phyloP scores from a whole-genome alignment of 148 eudicot species.

The Rhododendron molle region DNA sequence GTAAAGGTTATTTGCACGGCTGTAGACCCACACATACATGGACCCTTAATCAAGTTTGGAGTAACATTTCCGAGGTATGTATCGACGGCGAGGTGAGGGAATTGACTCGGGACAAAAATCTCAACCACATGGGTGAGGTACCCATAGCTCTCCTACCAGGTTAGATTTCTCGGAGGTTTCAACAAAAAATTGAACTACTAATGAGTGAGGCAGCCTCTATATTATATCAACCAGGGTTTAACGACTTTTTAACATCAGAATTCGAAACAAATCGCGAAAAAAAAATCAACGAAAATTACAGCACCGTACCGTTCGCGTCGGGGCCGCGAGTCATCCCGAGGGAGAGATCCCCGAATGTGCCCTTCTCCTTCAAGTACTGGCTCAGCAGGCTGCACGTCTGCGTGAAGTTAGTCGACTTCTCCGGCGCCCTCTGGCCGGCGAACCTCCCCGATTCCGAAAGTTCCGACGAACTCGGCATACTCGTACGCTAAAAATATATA shows the following conservation, averaged over 20 bases:
- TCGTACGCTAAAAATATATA: background rate
- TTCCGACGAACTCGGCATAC: constrained; percentile 39
- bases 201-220: too few relatives aligned
- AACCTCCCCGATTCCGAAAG: constrained; percentile 31
- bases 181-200: too few relatives aligned
- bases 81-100: too few relatives aligned
- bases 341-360: constrained; percentile 42
- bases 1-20: too few relatives aligned
- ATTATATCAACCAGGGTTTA: too few relatives aligned
- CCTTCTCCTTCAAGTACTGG: constrained; percentile 79
- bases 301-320: background rate
- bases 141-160: too few relatives aligned
- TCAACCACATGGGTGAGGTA: too few relatives aligned
- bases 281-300: background rate
- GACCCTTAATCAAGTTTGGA: too few relatives aligned
- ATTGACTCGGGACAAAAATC: too few relatives aligned
- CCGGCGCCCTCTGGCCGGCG: constrained; percentile 4
- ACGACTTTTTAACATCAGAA: background rate
- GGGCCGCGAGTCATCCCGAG: constrained; percentile 14
- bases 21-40: too few relatives aligned
- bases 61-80: too few relatives aligned
- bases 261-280: background rate
- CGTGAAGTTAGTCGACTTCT: constrained; percentile 45
- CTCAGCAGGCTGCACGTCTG: constrained; percentile 72
- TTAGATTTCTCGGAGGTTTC: too few relatives aligned